Evolutionary conservation across 768 basidiomycete species (phyloP), one percentile per base, ranked within the genome.

Genomic region (Suillus alpinus): DNA sequence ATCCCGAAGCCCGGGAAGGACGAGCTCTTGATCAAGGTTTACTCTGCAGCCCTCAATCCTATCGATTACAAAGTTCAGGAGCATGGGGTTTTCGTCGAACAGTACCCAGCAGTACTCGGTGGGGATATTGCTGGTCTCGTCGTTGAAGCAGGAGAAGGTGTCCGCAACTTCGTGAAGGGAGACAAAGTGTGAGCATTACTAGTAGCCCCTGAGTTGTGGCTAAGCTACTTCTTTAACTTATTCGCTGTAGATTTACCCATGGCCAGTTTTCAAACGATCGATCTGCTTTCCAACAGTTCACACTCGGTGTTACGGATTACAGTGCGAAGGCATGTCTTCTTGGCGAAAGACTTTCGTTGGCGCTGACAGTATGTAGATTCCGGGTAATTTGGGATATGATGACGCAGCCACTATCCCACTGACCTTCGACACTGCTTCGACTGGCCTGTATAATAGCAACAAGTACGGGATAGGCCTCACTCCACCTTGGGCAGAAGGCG

Each of bases 351-450:
- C 52, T 23, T 18, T 37, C 20, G 31, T 23, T n/a, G 16, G 26
- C 36, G 51, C 14, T 51, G 13, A 52, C 36, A n/a, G 20, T 9
- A 26, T 13, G 10, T 26, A 83, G 80, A 77, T 85, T 37, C 83
- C 84, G 2, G 63, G 65, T 18, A 76, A 75, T 39, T 16, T 82
- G 29, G 68, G 75, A 4, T 81, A 79, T 63, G 82, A 81, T 29
- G 67, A 77, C 20, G 81, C 78, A 3, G 68, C 80, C 2, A 79
- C 83, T 0, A 67, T 86, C 40, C 84, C 85, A 9, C 66, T 81
- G 6, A 78, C 68, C 0, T 68, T 84, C 14, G 76, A 78, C n/a
- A 80, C 81, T 1, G 81, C 83, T 3, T 73, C 77, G 18, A 67
- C 78, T 16, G 85, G 82, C 2, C 62, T 86, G 18, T 86, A 82